These are phyloP conservation scores for Suillus placidus DNA, from an alignment of 768 basidiomycete species.

Conservation along the genomic window DNA sequence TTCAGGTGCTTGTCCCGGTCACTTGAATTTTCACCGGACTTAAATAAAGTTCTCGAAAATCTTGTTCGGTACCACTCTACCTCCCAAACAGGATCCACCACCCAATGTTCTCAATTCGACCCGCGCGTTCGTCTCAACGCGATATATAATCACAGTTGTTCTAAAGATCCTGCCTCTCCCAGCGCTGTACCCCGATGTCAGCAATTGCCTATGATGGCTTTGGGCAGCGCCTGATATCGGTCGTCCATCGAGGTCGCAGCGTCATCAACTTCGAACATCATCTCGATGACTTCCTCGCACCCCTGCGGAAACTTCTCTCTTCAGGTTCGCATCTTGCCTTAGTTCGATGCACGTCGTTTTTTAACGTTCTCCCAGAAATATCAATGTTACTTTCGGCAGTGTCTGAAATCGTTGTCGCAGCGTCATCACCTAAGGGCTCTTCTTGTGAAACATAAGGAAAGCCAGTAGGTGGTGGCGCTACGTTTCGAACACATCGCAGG, in stretches of 20 bases:
- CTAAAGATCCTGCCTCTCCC: too few relatives aligned
- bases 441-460: not conserved
- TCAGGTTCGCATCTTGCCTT: not conserved
- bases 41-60: too few relatives aligned
- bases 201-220: too few relatives aligned
- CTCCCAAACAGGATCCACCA: too few relatives aligned
- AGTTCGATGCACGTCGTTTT: not conserved
- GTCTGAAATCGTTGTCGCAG: not conserved
- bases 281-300: not conserved
- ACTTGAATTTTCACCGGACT: too few relatives aligned
- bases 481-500: not conserved
- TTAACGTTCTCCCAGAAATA: not conserved
- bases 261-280: not conserved
- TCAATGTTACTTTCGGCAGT: not conserved
- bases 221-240: too few relatives aligned
- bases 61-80: too few relatives aligned
- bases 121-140: too few relatives aligned
- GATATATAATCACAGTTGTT: too few relatives aligned
- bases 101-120: too few relatives aligned
- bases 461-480: not conserved
- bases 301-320: not conserved
- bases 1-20: too few relatives aligned
- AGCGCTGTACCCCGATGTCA: too few relatives aligned
- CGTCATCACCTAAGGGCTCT: not conserved
- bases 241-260: not conserved